phyloP scores from a whole-genome alignment of 2,329 filamentous ascomycete genomes.

The Byssothecium circinans region DNA sequence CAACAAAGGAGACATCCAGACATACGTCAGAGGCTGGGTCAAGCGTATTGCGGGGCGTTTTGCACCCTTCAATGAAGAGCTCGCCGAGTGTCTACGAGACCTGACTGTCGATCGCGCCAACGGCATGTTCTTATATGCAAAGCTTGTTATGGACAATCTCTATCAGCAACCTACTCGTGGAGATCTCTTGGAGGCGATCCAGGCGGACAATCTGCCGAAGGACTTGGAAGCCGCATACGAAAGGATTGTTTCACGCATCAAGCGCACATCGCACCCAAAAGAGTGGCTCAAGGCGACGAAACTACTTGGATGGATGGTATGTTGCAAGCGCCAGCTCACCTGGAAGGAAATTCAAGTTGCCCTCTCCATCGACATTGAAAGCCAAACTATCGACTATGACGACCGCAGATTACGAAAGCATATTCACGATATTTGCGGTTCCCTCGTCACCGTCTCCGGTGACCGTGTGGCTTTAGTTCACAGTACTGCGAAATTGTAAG shows the following conservation, averaged over 20 bases:
- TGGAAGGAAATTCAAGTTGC: constrained; percentile 34
- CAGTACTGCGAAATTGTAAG: constrained; percentile 25
- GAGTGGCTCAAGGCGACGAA: constrained; percentile 22
- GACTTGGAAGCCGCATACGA: constrained; percentile 28
- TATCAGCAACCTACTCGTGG: constrained; percentile 15
- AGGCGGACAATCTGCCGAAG: constrained; percentile 17
- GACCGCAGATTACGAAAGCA: constrained; percentile 19
- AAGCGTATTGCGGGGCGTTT: constrained; percentile 17
- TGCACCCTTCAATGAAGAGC: constrained; percentile 17
- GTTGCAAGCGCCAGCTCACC: constrained; percentile 27
- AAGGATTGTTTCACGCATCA: constrained; percentile 27
- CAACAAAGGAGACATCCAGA: constrained; percentile 22
- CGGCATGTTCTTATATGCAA: constrained; percentile 34
- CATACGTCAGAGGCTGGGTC: constrained; percentile 18
- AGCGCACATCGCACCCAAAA: constrained; percentile 2
- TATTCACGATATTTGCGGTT: constrained; percentile 32
- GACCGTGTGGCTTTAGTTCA: not conserved
- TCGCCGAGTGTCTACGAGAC: constrained; percentile 22
- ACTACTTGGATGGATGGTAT: constrained; percentile 32
- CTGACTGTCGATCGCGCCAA: constrained; percentile 24
- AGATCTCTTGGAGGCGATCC: constrained; percentile 18
- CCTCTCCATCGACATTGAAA: constrained; percentile 22
- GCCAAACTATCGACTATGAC: constrained; percentile 23
- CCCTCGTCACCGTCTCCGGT: constrained; percentile 11
- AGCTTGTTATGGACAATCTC: constrained; percentile 27